Evolutionary conservation across 2,329 filamentous ascomycete genomes (phyloP).

Genomic region (Curvularia lunata): DNA sequence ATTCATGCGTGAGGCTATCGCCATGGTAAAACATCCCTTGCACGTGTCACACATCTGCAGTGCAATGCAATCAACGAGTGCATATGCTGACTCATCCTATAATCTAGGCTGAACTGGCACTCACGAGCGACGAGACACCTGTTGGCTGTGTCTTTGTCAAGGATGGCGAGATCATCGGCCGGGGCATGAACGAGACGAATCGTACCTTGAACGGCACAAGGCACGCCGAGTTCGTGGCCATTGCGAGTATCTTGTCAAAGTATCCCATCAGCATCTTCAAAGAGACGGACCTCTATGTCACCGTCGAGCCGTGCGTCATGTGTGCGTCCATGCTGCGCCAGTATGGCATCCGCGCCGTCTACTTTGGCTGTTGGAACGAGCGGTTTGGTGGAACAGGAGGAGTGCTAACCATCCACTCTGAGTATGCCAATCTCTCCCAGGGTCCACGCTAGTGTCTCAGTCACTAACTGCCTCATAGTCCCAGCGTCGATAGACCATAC

Average conservation of each 20-base stretch:
- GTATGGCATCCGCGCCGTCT: constrained; percentile 85
- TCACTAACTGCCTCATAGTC: constrained; percentile 48
- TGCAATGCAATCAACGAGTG: not conserved
- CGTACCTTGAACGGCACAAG: constrained; percentile 70
- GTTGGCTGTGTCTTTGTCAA: constrained; percentile 95
- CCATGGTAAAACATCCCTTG: constrained; percentile 68
- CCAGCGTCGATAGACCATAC: constrained; percentile 78
- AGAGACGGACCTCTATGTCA: constrained; percentile 87
- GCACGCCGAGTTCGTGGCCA: constrained; percentile 93
- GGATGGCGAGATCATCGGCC: constrained; percentile 77
- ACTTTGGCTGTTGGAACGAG: constrained; percentile 95
- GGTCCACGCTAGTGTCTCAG: not conserved
- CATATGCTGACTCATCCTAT: constrained; percentile 30
- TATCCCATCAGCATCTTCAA: constrained; percentile 72
- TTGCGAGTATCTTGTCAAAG: constrained; percentile 68
- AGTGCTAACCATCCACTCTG: constrained; percentile 84
- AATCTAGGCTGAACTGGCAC: constrained; percentile 78
- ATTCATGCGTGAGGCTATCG: constrained; percentile 86
- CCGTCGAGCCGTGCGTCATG: constrained; percentile 98
- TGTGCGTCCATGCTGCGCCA: constrained; percentile 92
- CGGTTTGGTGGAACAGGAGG: constrained; percentile 96
- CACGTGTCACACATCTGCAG: constrained; percentile 7
- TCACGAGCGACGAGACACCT: constrained; percentile 85
- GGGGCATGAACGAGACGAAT: constrained; percentile 94
- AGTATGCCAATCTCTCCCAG: constrained; percentile 51